Percentiles rank a stretch among this genome's conserved stretches.
These are phyloP conservation scores for Starmera caribaea DNA, from an alignment of 805 yeast species.

Conservation along the genomic window DNA sequence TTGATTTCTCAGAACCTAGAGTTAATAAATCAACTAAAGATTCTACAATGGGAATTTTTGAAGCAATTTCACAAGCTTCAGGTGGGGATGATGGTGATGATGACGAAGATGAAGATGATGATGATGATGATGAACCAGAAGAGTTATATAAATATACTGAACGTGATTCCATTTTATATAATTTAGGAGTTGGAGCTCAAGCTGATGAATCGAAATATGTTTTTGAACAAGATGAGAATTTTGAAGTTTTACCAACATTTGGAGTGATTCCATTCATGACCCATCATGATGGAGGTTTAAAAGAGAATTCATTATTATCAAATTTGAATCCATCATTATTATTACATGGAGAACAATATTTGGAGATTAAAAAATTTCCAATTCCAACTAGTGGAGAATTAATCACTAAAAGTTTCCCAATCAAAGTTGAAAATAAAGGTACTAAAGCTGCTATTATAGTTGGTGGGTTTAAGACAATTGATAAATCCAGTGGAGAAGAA, in stretches of 20 bases:
- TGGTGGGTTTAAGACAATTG: conserved; percentile 63
- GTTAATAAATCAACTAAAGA: conserved; percentile 54
- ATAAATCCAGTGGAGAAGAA: conserved; percentile 55
- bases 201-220: conserved; percentile 67
- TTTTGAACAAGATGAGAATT: conserved; percentile 67
- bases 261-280: conserved; percentile 84
- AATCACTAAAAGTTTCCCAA: conserved; percentile 52
- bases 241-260: conserved; percentile 81
- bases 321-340: conserved; percentile 84
- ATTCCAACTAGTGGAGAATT: conserved; percentile 64
- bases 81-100: conserved; percentile 35
- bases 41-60: conserved; percentile 69
- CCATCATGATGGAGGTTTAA: conserved; percentile 43
- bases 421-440: conserved; percentile 76
- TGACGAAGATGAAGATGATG: conserved; percentile 36
- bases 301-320: conserved; percentile 54
- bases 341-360: conserved; percentile 92
- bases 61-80: conserved; percentile 40
- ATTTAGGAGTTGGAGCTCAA: conserved; percentile 81
- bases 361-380: conserved; percentile 67
- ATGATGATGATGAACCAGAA: conserved; percentile 30
- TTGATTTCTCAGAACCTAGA: conserved; percentile 41
- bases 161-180: conserved; percentile 73
- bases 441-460: conserved; percentile 71
- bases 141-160: conserved; percentile 47